A percentile compares a stretch with the other conserved stretches of the same genome.
These are phyloP conservation scores for Sonneratia alba DNA, from an alignment of 345 rosid species.

Conservation along the genomic window DNA sequence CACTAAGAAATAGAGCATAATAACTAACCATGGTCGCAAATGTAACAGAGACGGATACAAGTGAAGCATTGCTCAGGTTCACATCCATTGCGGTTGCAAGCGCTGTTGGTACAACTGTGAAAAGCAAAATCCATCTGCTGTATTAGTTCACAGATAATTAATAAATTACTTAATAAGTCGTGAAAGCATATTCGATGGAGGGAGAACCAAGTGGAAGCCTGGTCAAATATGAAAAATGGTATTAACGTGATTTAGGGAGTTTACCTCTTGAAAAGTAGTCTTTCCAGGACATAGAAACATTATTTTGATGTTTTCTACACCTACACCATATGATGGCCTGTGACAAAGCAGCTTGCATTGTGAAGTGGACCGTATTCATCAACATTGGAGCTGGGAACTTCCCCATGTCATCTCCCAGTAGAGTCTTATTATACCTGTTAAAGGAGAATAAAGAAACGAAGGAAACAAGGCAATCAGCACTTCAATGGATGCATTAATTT, in stretches of 20 bases:
- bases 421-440: conserved; percentile 84
- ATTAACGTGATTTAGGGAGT: not conserved
- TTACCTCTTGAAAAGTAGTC: conserved; percentile 85
- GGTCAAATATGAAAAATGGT: not conserved
- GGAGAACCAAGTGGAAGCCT: not conserved
- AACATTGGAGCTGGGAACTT: conserved; percentile 93
- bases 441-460: not conserved
- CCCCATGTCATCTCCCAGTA: conserved; percentile 90
- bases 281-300: conserved; percentile 60
- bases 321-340: conserved; percentile 73
- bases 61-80: conserved; percentile 92
- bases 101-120: conserved; percentile 98
- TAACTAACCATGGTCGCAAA: conserved; percentile 95
- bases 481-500: not conserved
- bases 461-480: not conserved
- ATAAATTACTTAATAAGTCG: too few relatives aligned
- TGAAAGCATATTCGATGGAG: conserved; percentile 4
- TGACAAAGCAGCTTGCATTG: conserved; percentile 85
- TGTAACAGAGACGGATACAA: conserved; percentile 93
- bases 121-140: conserved; percentile 76
- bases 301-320: conserved; percentile 65
- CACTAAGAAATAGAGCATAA: not conserved
- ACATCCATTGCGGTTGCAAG: conserved; percentile 96
- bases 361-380: conserved; percentile 90
- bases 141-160: conserved; percentile 44